A percentile compares a stretch with the other conserved stretches of the same genome.
These are phyloP conservation scores for Fusarium robinianum DNA, from an alignment of 2,329 filamentous ascomycete genomes.

Conservation along the genomic window DNA sequence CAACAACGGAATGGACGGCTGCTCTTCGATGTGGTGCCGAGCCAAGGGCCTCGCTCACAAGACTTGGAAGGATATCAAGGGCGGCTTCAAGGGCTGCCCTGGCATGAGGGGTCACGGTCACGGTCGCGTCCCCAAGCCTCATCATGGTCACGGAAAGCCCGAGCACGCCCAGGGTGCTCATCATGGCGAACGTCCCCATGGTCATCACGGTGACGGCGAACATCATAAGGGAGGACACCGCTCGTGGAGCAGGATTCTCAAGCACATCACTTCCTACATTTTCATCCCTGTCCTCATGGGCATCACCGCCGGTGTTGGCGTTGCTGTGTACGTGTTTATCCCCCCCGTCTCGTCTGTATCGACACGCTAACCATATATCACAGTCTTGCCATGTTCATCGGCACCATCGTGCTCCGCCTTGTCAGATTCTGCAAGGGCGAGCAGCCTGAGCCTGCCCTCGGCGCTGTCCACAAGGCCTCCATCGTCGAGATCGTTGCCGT, in stretches of 20 bases:
- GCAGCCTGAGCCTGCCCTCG: conserved; percentile 13
- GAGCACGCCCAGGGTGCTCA: conserved; percentile 17
- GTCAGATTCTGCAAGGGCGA: conserved; percentile 54
- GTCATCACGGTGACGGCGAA: conserved; percentile 34
- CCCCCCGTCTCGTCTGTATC: neutral
- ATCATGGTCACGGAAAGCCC: conserved; percentile 25
- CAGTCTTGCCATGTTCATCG: conserved; percentile 67
- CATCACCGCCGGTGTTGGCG: conserved; percentile 68
- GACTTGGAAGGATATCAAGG: conserved; percentile 36
- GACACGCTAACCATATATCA: conserved; percentile 36
- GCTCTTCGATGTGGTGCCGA: conserved; percentile 57
- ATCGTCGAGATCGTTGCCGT: conserved; percentile 43
- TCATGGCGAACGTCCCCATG: conserved; percentile 25
- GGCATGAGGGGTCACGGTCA: conserved; percentile 27
- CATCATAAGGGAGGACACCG: conserved; percentile 35
- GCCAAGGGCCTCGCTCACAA: conserved; percentile 45
- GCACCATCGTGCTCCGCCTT: conserved; percentile 63
- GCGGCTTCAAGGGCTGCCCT: conserved; percentile 35
- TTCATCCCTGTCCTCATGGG: conserved; percentile 71
- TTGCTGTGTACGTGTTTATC: conserved; percentile 59
- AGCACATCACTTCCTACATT: conserved; percentile 64
- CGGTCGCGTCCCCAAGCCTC: conserved; percentile 6
- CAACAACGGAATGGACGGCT: conserved; percentile 30
- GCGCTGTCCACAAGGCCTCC: conserved; percentile 40
- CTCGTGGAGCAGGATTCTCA: conserved; percentile 53